These are phyloP conservation scores for Talaromyces sp. DNA, from an alignment of 2,329 filamentous ascomycete genomes.

Conservation along the genomic window DNA sequence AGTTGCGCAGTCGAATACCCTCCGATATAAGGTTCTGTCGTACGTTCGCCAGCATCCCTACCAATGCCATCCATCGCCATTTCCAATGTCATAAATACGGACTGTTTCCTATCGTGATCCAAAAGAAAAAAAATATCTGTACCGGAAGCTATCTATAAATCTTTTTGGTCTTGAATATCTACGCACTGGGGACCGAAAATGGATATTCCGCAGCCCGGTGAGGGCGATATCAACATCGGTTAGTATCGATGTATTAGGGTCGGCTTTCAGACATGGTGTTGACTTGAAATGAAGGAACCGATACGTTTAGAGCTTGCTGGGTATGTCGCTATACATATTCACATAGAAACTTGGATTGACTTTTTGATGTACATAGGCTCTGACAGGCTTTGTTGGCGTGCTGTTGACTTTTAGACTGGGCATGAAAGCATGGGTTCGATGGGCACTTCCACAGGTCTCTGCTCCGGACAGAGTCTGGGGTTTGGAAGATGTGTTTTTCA, in stretches of 20 bases:
- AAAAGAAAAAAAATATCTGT: background rate
- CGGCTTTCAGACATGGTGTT: background rate
- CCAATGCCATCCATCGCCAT: background rate
- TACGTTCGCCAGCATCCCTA: background rate
- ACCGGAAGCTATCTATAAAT: background rate
- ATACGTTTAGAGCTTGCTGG: slow-evolving; percentile 11
- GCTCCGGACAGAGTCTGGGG: slow-evolving; percentile 28
- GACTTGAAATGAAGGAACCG: slow-evolving; percentile 6
- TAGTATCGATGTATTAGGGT: background rate
- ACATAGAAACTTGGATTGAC: background rate
- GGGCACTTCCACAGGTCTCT: slow-evolving; percentile 25
- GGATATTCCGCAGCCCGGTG: slow-evolving; percentile 15
- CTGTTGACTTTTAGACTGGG: slow-evolving; percentile 15
- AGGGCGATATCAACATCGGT: slow-evolving; percentile 16
- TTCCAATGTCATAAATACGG: background rate
- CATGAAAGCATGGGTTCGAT: slow-evolving; percentile 27
- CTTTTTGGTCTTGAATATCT: background rate
- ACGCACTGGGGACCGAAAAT: slow-evolving; percentile 4
- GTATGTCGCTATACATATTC: background rate
- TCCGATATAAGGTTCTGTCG: background rate
- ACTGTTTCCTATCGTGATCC: background rate
- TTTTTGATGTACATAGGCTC: slow-evolving; percentile 6
- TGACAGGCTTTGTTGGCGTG: slow-evolving; percentile 15
- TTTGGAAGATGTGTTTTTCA: slow-evolving; percentile 27
- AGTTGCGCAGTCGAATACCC: background rate